Evolutionary conservation across 2,329 filamentous ascomycete species (phyloP), one percentile per base, ranked within the genome.

Genomic region (Cytospora piceicola): DNA sequence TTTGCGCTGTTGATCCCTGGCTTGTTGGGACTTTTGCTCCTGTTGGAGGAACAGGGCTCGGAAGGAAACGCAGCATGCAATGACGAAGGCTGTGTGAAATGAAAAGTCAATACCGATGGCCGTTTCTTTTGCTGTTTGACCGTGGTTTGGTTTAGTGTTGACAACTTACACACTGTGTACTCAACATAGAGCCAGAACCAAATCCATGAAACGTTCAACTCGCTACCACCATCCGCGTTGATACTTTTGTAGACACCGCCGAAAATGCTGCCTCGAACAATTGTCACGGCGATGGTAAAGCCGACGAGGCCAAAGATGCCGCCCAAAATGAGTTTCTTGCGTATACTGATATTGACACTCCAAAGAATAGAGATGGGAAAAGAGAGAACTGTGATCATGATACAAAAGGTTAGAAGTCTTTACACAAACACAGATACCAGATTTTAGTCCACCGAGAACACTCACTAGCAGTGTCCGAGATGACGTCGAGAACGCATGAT

Each of bases 1-100:
- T 46, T 49, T 61, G 11, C 49, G 58, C n/a, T 36, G 15, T 5
- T 52, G 20, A 24, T 58, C 46, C 5, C 15, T 34, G 11, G 55
- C 46, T 14, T 61, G 27, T 34, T 59, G 57, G 9, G 27, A 49
- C 27, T 54, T 27, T 8, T 64, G 29, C 34, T 58, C 61, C n/a
- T 53, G 52, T 15, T 68, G 64, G 20, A 70, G 67, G n/a, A 68
- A 71, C 1, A 71, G 69, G 14, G 64, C 60, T 22, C 69, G 70
- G 61, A 71, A 71, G 2, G 70, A 71, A 20, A 71, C 65, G 30
- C 69, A 52, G 51, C 70, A 71, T 36, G 70, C 70, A 22, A 71
- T 59, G 5, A 70, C 30, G 32, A 67, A 69, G n/a, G 70, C 70
- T 65, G 27, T 6, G 46, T 27, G 20, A 42, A 17, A 42, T 46